phyloP scores from a whole-genome alignment of 345 rosid species.

The Aegle marmelos region DNA sequence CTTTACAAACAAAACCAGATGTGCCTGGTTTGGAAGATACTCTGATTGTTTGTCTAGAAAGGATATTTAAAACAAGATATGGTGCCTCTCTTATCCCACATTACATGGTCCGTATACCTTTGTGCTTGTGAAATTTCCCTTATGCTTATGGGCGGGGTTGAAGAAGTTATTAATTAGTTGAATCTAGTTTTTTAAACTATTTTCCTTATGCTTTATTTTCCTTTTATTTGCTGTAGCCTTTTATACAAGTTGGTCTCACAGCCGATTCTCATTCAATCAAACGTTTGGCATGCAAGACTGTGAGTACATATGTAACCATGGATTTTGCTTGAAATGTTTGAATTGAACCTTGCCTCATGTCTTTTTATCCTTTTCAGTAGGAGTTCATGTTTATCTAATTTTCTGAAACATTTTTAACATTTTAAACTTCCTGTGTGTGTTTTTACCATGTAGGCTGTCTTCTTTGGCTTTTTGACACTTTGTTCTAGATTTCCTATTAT shows the following conservation, averaged over 20 bases:
- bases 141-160: not conserved
- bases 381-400: not conserved
- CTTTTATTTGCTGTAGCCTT: constrained; percentile 33
- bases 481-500: not conserved
- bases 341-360: not conserved
- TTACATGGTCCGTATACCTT: constrained; percentile 49
- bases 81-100: constrained; percentile 79
- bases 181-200: not conserved
- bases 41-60: constrained; percentile 67
- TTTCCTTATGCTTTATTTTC: not conserved
- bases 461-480: not conserved
- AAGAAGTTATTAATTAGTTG: no score
- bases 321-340: not conserved
- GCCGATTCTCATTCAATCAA: constrained; percentile 58
- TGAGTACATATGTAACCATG: constrained; percentile 23
- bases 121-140: not conserved
- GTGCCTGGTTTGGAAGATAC: constrained; percentile 53
- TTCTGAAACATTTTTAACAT: not conserved
- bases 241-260: constrained; percentile 67
- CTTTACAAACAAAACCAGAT: constrained; percentile 54
- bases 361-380: not conserved
- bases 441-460: not conserved
- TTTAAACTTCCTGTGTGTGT: not conserved
- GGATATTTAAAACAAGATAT: constrained; percentile 62
- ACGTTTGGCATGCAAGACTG: constrained; percentile 81